Evolutionary conservation across 116 monocot species (phyloP).

Genomic region (Trichopus zeylanicus): DNA sequence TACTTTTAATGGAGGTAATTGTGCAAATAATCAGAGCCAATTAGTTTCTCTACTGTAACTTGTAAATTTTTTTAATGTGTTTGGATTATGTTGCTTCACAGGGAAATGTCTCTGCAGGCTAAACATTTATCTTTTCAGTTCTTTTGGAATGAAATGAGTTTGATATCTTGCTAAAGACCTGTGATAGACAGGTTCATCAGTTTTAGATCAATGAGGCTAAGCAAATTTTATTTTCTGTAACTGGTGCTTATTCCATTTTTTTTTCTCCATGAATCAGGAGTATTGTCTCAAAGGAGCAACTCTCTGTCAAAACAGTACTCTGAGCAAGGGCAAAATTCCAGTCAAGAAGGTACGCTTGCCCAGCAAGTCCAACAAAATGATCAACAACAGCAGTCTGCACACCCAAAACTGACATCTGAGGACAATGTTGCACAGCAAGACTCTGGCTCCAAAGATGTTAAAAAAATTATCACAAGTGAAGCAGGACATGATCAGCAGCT

Average conservation of each 20-base stretch:
- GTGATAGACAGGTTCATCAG: too few species aligned
- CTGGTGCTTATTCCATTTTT: too few species aligned
- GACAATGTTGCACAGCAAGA: constrained; percentile 10
- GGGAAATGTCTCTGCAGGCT: too few species aligned
- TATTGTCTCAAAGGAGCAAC: constrained; percentile 20
- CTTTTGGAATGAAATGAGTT: too few species aligned
- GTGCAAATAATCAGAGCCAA: too few species aligned
- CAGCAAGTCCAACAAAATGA: constrained; percentile 28
- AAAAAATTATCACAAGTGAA: constrained; percentile 12
- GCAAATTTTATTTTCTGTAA: too few species aligned
- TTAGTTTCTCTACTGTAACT: too few species aligned
- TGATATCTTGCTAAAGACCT: too few species aligned
- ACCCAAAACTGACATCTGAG: constrained; percentile 22
- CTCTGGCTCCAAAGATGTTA: constrained; percentile 14
- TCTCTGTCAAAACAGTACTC: constrained; percentile 23
- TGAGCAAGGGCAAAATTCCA: constrained; percentile 28
- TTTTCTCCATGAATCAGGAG: constrained; percentile 5
- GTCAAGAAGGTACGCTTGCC: constrained; percentile 17
- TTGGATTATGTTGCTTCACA: not conserved
- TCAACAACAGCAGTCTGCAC: constrained; percentile 16
- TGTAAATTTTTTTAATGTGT: not conserved
- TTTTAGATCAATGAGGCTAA: too few species aligned
- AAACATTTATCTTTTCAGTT: too few species aligned
- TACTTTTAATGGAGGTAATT: too few species aligned
- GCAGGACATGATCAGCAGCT: constrained; percentile 9